phyloP scores from a whole-genome alignment of 2,329 filamentous ascomycete species.

The Alternaria tenuissima region DNA sequence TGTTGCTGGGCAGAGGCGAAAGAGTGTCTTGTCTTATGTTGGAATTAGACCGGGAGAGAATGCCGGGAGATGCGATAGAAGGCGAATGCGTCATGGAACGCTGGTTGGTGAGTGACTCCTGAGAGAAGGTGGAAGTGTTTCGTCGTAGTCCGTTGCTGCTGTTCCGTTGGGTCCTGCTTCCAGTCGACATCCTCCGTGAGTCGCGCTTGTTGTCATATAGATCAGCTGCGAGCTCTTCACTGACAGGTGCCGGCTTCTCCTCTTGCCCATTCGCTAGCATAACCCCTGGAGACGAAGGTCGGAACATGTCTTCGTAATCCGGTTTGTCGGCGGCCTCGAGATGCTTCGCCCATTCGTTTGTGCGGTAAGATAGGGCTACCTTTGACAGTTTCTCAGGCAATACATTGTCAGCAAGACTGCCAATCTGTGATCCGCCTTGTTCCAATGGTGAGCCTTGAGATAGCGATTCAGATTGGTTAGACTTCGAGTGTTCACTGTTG shows the following conservation, averaged over 20 bases:
- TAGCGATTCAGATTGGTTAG: conserved; percentile 48
- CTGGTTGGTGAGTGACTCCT: conserved; percentile 27
- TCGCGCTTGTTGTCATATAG: conserved; percentile 26
- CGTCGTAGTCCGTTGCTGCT: conserved; percentile 27
- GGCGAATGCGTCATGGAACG: conserved; percentile 28
- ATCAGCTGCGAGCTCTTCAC: conserved; percentile 37
- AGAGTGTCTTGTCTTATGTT: conserved; percentile 20
- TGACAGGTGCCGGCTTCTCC: conserved; percentile 65
- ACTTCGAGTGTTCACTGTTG: conserved; percentile 46
- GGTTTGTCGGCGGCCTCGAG: conserved; percentile 79
- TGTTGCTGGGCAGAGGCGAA: conserved; percentile 49
- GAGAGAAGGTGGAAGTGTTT: conserved; percentile 34
- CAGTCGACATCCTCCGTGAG: conserved; percentile 37
- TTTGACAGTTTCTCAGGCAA: conserved; percentile 77
- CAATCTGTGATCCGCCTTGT: conserved; percentile 52
- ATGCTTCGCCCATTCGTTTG: conserved; percentile 97
- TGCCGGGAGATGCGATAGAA: conserved; percentile 21
- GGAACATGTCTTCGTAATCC: conserved; percentile 67
- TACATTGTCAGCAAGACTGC: conserved; percentile 57
- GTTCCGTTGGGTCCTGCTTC: conserved; percentile 29
- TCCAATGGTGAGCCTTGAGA: conserved; percentile 39
- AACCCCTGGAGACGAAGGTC: conserved; percentile 55
- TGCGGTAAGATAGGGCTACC: conserved; percentile 83
- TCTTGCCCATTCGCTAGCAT: conserved; percentile 48
- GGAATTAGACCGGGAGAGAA: conserved; percentile 36